Percentiles rank a stretch among this genome's conserved stretches.
phyloP scores from a whole-genome alignment of 202 grass and related monocot species.

The Elaeis oleifera region DNA sequence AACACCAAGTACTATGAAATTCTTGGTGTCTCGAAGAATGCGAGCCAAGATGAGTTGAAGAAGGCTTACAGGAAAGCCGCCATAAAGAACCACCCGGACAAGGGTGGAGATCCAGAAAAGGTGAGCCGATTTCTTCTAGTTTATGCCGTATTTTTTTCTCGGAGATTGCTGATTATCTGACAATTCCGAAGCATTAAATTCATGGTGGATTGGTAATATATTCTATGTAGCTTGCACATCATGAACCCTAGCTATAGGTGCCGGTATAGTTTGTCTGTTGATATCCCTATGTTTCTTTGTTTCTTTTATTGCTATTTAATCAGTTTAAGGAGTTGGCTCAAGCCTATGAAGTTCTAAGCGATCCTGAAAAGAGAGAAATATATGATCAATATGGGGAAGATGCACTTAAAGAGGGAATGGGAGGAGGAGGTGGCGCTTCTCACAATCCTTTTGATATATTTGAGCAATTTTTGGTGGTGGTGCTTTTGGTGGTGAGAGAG shows the following conservation, averaged over 20 bases:
- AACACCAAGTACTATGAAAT: conserved; percentile 91
- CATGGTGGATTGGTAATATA: too few relatives aligned
- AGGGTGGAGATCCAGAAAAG: conserved; percentile 94
- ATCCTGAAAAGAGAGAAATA: conserved; percentile 85
- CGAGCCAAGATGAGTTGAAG: conserved; percentile 77
- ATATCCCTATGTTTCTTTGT: conserved; percentile 12
- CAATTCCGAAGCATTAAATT: too few relatives aligned
- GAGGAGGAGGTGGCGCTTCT: conserved; percentile 57
- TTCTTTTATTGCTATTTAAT: conserved; percentile 2
- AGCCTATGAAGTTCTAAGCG: conserved; percentile 88
- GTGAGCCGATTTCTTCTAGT: conserved; percentile 21
- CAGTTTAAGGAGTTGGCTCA: conserved; percentile 96
- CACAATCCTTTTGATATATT: conserved; percentile 87
- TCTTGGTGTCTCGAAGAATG: conserved; percentile 75
- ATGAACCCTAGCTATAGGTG: too few relatives aligned
- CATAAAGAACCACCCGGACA: conserved; percentile 91
- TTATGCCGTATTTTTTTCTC: not conserved
- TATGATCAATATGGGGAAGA: conserved; percentile 94
- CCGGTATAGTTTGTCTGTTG: not conserved
- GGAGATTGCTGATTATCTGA: not conserved
- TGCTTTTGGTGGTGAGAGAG: conserved; percentile 47
- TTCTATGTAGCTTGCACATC: too few relatives aligned
- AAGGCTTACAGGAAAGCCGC: conserved; percentile 83
- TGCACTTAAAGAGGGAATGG: conserved; percentile 95
- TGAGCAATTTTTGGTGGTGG: conserved; percentile 70